phyloP scores from a whole-genome alignment of 176 grass and related monocot genomes.

The Lolium rigidum region DNA sequence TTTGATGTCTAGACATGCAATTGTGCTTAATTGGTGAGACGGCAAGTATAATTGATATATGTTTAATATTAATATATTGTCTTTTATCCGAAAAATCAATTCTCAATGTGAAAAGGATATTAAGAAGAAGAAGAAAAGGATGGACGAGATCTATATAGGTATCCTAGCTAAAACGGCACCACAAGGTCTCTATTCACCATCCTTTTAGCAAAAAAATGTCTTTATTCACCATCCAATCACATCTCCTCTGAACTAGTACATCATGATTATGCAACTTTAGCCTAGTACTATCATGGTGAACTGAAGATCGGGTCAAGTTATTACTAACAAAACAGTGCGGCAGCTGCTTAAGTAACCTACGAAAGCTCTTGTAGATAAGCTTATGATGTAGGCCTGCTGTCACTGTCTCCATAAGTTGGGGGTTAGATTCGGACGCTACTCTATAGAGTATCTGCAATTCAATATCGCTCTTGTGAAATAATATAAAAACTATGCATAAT shows the following conservation, averaged over 20 bases:
- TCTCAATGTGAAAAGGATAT: no score
- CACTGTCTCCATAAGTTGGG: constrained; percentile 6
- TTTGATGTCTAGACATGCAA: no score
- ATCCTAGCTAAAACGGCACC: not conserved
- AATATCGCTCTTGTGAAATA: not conserved
- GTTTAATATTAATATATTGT: no score
- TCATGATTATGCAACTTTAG: not conserved
- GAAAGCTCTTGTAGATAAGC: constrained; percentile 20
- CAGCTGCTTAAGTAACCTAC: constrained; percentile 22
- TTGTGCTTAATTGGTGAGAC: no score
- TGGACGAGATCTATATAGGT: not conserved
- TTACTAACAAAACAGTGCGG: not conserved
- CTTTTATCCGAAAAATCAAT: no score
- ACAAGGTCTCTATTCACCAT: not conserved
- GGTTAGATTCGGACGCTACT: not conserved
- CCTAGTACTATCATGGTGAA: not conserved
- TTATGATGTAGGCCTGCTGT: not conserved
- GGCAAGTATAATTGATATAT: no score
- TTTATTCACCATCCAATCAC: not conserved
- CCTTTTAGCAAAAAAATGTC: not conserved
- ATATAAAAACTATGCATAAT: not conserved
- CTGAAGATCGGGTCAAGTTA: not conserved
- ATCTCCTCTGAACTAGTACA: not conserved
- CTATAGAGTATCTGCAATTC: not conserved
- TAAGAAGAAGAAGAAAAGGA: no score